phyloP scores from a whole-genome alignment of 108 stramenopile genomes.

The Cyclotella cryptica region DNA sequence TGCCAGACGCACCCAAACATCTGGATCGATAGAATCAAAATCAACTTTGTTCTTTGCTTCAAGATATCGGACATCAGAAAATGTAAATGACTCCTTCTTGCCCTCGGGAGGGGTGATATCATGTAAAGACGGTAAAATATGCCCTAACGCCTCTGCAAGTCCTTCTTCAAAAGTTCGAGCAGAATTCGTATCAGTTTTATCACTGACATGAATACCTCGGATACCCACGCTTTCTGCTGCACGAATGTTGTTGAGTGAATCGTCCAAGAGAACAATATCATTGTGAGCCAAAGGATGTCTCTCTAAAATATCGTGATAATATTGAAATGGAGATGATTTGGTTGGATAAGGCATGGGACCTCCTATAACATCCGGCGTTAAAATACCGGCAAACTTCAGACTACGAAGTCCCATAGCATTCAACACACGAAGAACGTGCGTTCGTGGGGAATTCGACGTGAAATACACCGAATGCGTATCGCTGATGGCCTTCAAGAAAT shows the following conservation, averaged over 20 bases:
- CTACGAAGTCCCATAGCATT: slow-evolving; percentile 62
- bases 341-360: slow-evolving; percentile 61
- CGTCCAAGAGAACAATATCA: slow-evolving; percentile 51
- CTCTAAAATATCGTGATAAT: slow-evolving; percentile 53
- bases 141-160: slow-evolving; percentile 58
- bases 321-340: slow-evolving; percentile 66
- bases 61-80: slow-evolving; percentile 77
- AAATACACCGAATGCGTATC: slow-evolving; percentile 55
- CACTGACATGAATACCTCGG: slow-evolving; percentile 51
- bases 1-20: slow-evolving; percentile 66
- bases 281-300: slow-evolving; percentile 30
- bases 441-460: slow-evolving; percentile 82
- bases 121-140: slow-evolving; percentile 41
- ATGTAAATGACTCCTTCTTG: slow-evolving; percentile 31
- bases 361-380: slow-evolving; percentile 72
- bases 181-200: not conserved
- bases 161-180: slow-evolving; percentile 61
- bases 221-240: slow-evolving; percentile 49
- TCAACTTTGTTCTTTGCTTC: slow-evolving; percentile 83
- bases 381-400: slow-evolving; percentile 41
- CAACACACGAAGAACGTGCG: slow-evolving; percentile 67
- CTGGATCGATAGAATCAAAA: slow-evolving; percentile 61
- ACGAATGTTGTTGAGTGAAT: slow-evolving; percentile 61
- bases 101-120: slow-evolving; percentile 15
- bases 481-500: slow-evolving; percentile 30